Evolutionary conservation across 139 green algal species (phyloP).

Genomic region (Zygnema circumcarinatum): DNA sequence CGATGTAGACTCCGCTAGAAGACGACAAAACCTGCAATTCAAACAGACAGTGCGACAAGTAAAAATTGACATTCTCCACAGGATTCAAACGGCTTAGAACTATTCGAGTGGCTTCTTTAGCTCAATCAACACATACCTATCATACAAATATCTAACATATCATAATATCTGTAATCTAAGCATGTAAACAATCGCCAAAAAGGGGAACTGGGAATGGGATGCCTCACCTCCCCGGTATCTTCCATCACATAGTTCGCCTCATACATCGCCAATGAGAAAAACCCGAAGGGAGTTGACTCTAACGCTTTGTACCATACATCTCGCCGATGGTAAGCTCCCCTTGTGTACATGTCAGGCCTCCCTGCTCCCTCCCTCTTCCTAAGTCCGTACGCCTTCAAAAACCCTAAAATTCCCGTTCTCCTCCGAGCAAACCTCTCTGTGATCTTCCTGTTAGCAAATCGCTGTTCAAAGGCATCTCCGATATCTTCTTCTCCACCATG

Average conservation of each 20-base stretch:
- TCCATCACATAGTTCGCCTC: conserved; percentile 59
- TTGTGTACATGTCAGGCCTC: too few relatives aligned
- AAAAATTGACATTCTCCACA: neutral
- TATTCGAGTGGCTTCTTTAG: too few relatives aligned
- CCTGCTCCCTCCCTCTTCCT: neutral
- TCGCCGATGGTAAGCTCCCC: neutral
- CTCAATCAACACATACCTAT: too few relatives aligned
- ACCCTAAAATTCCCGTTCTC: neutral
- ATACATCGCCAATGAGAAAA: conserved; percentile 50
- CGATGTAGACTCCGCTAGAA: conserved; percentile 44
- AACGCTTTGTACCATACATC: conserved; percentile 37
- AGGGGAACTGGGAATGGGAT: too few relatives aligned
- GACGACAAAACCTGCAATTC: conserved; percentile 34
- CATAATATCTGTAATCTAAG: too few relatives aligned
- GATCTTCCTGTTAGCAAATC: neutral
- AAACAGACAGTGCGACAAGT: too few relatives aligned
- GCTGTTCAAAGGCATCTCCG: too few relatives aligned
- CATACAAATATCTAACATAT: too few relatives aligned
- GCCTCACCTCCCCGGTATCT: conserved; percentile 34
- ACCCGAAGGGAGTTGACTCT: conserved; percentile 14
- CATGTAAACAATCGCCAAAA: too few relatives aligned
- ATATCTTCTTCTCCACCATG: conserved; percentile 12
- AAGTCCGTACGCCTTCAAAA: neutral
- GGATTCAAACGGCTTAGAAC: too few relatives aligned
- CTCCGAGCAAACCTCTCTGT: neutral